phyloP scores from a whole-genome alignment of 2,329 filamentous ascomycete genomes.

The Sporothrix phasma region DNA sequence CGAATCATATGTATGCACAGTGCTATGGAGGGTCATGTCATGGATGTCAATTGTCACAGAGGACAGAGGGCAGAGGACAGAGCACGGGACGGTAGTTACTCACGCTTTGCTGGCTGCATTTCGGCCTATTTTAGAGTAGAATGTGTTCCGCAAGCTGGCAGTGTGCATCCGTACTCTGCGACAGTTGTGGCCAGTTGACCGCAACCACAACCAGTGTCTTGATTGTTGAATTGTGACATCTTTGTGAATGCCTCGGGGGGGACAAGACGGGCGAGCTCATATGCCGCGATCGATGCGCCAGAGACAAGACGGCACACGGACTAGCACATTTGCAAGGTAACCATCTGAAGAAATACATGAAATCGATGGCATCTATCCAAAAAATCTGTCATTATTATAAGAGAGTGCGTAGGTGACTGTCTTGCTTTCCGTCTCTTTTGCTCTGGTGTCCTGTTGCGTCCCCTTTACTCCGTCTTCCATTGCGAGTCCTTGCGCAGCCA shows the following conservation, averaged over 20 bases:
- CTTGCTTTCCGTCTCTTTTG: not conserved
- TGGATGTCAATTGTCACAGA: no score
- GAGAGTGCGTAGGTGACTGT: not conserved
- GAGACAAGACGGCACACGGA: no score
- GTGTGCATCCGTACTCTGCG: no score
- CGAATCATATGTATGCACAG: no score
- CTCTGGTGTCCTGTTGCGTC: not conserved
- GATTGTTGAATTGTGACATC: not conserved
- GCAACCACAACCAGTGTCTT: no score
- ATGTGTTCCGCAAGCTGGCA: not conserved
- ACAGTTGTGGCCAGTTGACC: no score
- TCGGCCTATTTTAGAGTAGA: not conserved
- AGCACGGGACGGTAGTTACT: not conserved
- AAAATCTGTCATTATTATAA: not conserved
- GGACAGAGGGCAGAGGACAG: no score
- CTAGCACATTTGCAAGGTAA: no score
- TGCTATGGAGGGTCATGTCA: no score
- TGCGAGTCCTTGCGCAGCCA: slow-evolving; percentile 31
- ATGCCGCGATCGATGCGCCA: no score
- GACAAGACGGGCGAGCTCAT: not conserved
- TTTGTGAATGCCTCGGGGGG: not conserved
- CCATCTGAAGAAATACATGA: no score
- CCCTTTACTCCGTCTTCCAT: slow-evolving; percentile 17
- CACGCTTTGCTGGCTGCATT: not conserved
- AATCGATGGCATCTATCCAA: not conserved